Evolutionary conservation across 345 rosid genomes (phyloP), one percentile per base, ranked within the genome.

Genomic region (Lumnitzera racemosa): DNA sequence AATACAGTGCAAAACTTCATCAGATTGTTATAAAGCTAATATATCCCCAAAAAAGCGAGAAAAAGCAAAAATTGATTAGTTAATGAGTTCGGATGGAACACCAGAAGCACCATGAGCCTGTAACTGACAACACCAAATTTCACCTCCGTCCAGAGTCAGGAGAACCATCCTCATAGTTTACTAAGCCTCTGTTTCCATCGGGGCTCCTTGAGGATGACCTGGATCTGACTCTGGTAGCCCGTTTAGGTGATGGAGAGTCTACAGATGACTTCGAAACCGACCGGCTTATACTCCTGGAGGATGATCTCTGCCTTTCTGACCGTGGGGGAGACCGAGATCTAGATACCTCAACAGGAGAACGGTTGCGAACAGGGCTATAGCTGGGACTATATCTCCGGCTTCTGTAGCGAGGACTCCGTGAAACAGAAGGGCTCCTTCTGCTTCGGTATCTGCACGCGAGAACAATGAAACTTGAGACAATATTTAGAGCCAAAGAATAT

Each of bases 101-200:
- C 4, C 1, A 5, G 5, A 27, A 27, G 31, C 31, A 27, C 31
- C 31, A 13, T 16, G 12, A 2, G 24, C 55, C 17, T 53, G 14
- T 11, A 14, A 13, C 27, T 20, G 56, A 53, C 15, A 53, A 7
- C 24, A 53, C 24, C 11, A 11, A 8, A 24, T 16, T 62, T 75
- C 67, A 79, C 56, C 63, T 50, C 51, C 49, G 50, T 15, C 75
- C 74, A 1, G 81, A 79, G 51, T 77, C 88, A 2, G 86, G 88
- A 23, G 95, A 81, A 49, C 79, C 81, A 67, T 83, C 87, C 0
- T 81, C 97, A 62, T 90, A 94, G 4, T 88, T 80, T 58, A 94
- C 99, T 63, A 94, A 78, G 46, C 90, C 78, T 73, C 70, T 75
- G 66, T 67, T 71, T 29, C 77, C 88, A 12, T 58, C 64, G 12